A percentile compares a stretch with the other conserved stretches of the same genome.
Conservation (phyloP, 345 rosid species). For the Dovyalis caffra region DNA sequence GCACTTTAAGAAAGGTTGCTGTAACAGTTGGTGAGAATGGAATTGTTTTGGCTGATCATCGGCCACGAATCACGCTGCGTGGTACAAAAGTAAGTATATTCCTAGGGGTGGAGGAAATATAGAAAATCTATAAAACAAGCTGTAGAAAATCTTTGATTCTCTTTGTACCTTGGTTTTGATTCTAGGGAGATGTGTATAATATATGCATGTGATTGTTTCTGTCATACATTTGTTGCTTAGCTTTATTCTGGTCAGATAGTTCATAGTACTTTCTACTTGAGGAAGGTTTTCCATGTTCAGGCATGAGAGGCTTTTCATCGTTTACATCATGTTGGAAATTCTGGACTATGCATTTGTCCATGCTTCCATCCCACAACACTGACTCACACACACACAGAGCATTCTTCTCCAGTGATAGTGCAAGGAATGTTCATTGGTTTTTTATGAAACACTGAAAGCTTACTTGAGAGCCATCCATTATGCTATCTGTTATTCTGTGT, state of each 20-base stretch:
- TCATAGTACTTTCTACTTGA: neutral
- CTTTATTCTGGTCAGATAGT: neutral
- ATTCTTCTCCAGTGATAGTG: too few relatives aligned
- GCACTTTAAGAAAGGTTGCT: slow-evolving; percentile 81
- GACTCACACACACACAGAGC: too few relatives aligned
- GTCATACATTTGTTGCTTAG: neutral
- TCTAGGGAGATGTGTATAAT: neutral
- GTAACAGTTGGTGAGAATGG: slow-evolving; percentile 87
- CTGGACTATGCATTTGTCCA: too few relatives aligned
- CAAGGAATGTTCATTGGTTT: neutral
- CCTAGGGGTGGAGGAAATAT: neutral
- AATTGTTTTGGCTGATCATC: slow-evolving; percentile 53
- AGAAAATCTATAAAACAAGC: neutral
- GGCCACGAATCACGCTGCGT: slow-evolving; percentile 63
- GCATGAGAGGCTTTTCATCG: neutral
- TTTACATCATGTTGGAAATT: neutral
- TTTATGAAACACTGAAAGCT: neutral
- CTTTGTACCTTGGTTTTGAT: neutral
- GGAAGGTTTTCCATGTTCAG: neutral
- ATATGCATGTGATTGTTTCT: neutral
- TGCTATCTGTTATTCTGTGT: neutral
- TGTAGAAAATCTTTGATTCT: neutral
- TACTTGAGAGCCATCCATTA: neutral
- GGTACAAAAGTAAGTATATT: slow-evolving; percentile 73
- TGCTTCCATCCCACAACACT: too few relatives aligned